Conservation (phyloP, 2,329 filamentous ascomycete genomes). For the Tetracladium maxilliforme region DNA sequence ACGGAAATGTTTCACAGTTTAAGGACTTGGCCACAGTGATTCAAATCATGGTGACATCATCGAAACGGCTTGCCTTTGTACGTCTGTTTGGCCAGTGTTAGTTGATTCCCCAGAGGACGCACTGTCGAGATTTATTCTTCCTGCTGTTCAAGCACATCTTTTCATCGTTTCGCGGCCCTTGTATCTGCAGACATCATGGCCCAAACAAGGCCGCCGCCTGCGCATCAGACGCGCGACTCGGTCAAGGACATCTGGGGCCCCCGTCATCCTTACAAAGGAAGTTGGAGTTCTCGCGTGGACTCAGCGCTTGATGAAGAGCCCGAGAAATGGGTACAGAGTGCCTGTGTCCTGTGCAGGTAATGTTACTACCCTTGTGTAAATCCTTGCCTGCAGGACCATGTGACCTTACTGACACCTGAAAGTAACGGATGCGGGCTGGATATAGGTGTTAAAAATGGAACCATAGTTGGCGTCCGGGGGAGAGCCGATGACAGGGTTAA, state of each 20-base stretch:
- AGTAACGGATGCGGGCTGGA: constrained; percentile 20
- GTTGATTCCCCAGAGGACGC: too few relatives aligned
- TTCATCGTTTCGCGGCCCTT: too few relatives aligned
- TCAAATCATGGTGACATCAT: too few relatives aligned
- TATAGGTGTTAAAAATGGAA: constrained; percentile 18
- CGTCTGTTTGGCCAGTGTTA: too few relatives aligned
- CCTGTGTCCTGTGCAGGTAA: constrained; percentile 21
- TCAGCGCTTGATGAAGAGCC: constrained; percentile 14
- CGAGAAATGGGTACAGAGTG: constrained; percentile 21
- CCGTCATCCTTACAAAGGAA: constrained; percentile 16
- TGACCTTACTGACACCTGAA: background rate
- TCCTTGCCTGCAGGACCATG: background rate
- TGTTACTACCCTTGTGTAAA: background rate
- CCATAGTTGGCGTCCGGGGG: constrained; percentile 19
- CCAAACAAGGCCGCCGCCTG: too few relatives aligned
- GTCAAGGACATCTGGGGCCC: constrained; percentile 16
- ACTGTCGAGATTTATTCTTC: too few relatives aligned
- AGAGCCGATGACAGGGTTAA: constrained; percentile 16
- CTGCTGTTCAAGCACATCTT: too few relatives aligned
- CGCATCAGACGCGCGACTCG: constrained; percentile 11
- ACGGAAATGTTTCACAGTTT: too few relatives aligned
- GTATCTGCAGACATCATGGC: too few relatives aligned
- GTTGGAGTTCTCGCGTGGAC: constrained; percentile 18
- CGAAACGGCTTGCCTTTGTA: too few relatives aligned
- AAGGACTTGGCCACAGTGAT: too few relatives aligned